phyloP scores from a whole-genome alignment of 352 stramenopile species.

The Phytophthora tubulina region DNA sequence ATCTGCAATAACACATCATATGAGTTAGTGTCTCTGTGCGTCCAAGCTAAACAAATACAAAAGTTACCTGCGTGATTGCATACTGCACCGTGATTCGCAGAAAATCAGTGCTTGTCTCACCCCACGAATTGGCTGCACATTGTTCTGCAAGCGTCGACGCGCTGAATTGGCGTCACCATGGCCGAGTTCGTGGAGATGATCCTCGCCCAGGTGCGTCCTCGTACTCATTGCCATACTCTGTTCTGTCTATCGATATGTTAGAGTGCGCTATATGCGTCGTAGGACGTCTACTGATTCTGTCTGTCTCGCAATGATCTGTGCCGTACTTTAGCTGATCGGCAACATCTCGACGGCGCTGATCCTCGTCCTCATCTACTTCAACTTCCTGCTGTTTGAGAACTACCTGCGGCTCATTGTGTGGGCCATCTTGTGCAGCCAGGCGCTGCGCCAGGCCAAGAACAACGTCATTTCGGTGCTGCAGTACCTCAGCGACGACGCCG shows the following conservation, averaged over 20 bases:
- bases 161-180: conserved; percentile 45
- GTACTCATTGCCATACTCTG: neutral
- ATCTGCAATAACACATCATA: conserved; percentile 24
- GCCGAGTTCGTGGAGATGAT: conserved; percentile 88
- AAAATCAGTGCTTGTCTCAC: conserved; percentile 8
- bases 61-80: conserved; percentile 10
- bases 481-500: conserved; percentile 85
- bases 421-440: conserved; percentile 88
- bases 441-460: conserved; percentile 87
- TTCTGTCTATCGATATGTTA: neutral
- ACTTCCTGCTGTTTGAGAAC: conserved; percentile 92
- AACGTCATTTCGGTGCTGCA: conserved; percentile 85
- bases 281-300: neutral
- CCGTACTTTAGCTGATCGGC: conserved; percentile 69
- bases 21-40: conserved; percentile 25
- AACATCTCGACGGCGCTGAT: conserved; percentile 91
- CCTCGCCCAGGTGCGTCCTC: conserved; percentile 70
- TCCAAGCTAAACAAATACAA: neutral
- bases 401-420: conserved; percentile 90
- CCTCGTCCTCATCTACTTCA: conserved; percentile 90
- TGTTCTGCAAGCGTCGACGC: conserved; percentile 1
- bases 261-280: neutral
- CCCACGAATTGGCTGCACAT: neutral
- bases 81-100: conserved; percentile 24
- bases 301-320: neutral